Evolutionary conservation across 2,329 filamentous ascomycete genomes (phyloP).

Genomic region (Daldinia eschscholtzii): DNA sequence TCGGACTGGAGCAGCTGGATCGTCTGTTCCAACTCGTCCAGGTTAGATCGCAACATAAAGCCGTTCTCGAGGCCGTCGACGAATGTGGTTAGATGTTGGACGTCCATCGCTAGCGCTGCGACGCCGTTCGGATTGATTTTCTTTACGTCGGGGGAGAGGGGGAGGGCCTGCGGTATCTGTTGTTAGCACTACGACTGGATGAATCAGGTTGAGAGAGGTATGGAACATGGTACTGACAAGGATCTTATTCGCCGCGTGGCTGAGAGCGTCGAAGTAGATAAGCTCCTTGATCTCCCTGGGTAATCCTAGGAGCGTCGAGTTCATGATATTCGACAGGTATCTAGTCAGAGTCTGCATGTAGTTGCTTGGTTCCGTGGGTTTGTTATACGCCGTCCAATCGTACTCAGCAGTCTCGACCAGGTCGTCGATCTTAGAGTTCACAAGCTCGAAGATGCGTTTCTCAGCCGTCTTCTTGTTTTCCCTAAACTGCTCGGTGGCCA

Average conservation of each 20-base stretch:
- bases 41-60: constrained; percentile 86
- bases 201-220: background rate
- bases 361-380: constrained; percentile 81
- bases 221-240: constrained; percentile 64
- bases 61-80: constrained; percentile 87
- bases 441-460: constrained; percentile 97
- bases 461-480: constrained; percentile 95
- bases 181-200: constrained; percentile 9
- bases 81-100: constrained; percentile 85
- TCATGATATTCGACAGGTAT: constrained; percentile 97
- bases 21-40: constrained; percentile 95
- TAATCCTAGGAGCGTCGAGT: constrained; percentile 90
- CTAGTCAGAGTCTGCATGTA: constrained; percentile 96
- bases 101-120: constrained; percentile 82
- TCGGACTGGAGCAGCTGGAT: constrained; percentile 87
- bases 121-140: constrained; percentile 91
- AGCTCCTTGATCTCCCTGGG: constrained; percentile 96
- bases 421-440: constrained; percentile 99
- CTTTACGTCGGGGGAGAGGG: constrained; percentile 82
- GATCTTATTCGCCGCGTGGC: constrained; percentile 89
- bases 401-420: constrained; percentile 97
- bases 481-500: constrained; percentile 87
- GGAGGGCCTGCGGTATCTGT: constrained; percentile 69
- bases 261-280: constrained; percentile 96
- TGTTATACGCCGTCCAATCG: constrained; percentile 77